Percentiles rank a stretch among this genome's conserved stretches.
phyloP scores from a whole-genome alignment of 2,329 filamentous ascomycete species.

The Colletotrichum navitas region DNA sequence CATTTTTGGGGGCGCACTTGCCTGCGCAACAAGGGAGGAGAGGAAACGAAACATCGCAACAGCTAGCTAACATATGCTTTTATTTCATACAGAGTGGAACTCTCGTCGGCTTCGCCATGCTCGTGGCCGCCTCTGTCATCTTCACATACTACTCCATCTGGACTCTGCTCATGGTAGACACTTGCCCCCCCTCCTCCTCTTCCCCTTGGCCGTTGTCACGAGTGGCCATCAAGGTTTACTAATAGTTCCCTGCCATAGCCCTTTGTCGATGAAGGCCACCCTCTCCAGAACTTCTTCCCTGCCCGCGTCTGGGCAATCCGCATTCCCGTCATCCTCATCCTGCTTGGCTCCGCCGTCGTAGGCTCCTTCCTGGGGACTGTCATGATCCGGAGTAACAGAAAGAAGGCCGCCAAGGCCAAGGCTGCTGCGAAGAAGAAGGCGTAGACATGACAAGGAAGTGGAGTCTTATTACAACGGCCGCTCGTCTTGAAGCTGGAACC shows the following conservation, averaged over 20 bases:
- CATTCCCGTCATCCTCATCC: conserved; percentile 95
- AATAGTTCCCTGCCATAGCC: conserved; percentile 68
- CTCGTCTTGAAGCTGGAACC: background rate
- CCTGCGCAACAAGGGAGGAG: conserved; percentile 28
- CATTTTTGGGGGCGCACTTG: background rate
- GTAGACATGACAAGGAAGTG: conserved; percentile 55
- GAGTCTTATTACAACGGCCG: background rate
- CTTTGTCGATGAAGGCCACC: conserved; percentile 95
- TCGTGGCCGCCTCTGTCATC: conserved; percentile 73
- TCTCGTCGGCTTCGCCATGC: conserved; percentile 77
- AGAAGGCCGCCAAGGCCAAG: conserved; percentile 95
- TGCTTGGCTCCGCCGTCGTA: conserved; percentile 92
- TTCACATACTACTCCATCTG: conserved; percentile 95
- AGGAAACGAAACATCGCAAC: background rate
- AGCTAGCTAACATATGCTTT: conserved; percentile 26
- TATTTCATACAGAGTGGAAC: conserved; percentile 81
- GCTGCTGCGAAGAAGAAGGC: conserved; percentile 88
- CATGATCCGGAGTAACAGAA: conserved; percentile 98
- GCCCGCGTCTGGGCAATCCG: conserved; percentile 99
- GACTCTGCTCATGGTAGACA: conserved; percentile 92
- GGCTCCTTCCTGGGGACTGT: conserved; percentile 96
- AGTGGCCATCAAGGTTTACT: conserved; percentile 23
- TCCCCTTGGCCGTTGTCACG: conserved; percentile 10
- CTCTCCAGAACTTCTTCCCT: conserved; percentile 94
- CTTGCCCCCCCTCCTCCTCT: conserved; percentile 32